Conservation (phyloP, 805 yeast species). For the Lipomyces oligophaga region DNA sequence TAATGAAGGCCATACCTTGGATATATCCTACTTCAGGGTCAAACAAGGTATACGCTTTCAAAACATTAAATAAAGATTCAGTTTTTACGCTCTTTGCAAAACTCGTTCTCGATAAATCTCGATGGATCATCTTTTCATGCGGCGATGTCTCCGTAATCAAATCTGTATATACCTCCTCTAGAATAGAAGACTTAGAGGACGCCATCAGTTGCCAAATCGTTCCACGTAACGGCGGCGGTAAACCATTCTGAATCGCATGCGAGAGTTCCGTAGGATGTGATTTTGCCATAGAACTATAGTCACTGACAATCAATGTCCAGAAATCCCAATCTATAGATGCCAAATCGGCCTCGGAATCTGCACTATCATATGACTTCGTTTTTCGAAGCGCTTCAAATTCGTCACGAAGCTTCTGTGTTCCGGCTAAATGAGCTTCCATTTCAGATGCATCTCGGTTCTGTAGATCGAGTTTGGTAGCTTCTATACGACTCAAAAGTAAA, state of each 20-base stretch:
- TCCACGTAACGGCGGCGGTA: slow-evolving; percentile 82
- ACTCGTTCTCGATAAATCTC: slow-evolving; percentile 83
- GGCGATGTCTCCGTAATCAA: slow-evolving; percentile 48
- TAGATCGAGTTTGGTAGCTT: slow-evolving; percentile 52
- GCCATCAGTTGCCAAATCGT: slow-evolving; percentile 90
- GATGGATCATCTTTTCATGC: slow-evolving; percentile 69
- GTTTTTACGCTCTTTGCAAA: slow-evolving; percentile 65
- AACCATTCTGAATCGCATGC: slow-evolving; percentile 63
- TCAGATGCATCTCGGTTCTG: slow-evolving; percentile 49
- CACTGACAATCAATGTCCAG: slow-evolving; percentile 79
- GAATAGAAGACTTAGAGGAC: slow-evolving; percentile 61
- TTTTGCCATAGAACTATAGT: slow-evolving; percentile 65
- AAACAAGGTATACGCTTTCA: slow-evolving; percentile 77
- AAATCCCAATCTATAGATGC: slow-evolving; percentile 45
- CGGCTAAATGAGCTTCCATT: slow-evolving; percentile 50
- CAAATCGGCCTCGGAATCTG: slow-evolving; percentile 39
- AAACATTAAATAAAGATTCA: slow-evolving; percentile 64
- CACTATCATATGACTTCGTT: slow-evolving; percentile 5
- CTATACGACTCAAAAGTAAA: slow-evolving; percentile 56
- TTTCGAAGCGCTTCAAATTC: slow-evolving; percentile 34
- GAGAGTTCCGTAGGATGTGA: slow-evolving; percentile 58
- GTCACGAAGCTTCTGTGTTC: slow-evolving; percentile 39
- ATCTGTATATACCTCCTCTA: slow-evolving; percentile 56
- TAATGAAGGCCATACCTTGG: slow-evolving; percentile 94
- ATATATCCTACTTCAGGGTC: slow-evolving; percentile 96